Evolutionary conservation across 352 stramenopile species (phyloP).

Genomic region (Pythium chondricola): DNA sequence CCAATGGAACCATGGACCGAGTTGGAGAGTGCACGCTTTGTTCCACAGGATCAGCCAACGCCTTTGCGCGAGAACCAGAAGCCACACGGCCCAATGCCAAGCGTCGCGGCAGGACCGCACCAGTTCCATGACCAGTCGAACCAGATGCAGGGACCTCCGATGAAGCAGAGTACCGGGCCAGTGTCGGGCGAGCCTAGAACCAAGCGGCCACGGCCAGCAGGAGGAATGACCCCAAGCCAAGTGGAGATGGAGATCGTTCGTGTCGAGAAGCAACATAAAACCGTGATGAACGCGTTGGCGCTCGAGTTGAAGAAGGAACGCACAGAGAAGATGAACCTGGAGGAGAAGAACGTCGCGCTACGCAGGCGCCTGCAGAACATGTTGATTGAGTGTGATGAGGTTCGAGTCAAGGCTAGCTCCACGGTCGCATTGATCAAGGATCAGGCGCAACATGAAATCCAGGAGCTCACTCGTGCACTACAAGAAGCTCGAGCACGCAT

Average conservation of each 20-base stretch:
- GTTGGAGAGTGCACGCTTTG: background rate
- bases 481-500: constrained; percentile 38
- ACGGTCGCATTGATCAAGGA: constrained; percentile 48
- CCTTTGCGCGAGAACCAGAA: background rate
- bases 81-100: background rate
- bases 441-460: constrained; percentile 34
- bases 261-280: constrained; percentile 31
- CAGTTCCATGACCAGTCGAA: background rate
- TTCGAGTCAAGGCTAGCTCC: constrained; percentile 42
- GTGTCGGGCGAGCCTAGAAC: too few relatives aligned
- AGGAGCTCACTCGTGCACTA: constrained; percentile 41
- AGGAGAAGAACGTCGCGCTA: constrained; percentile 60
- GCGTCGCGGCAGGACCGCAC: background rate
- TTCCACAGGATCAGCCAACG: background rate
- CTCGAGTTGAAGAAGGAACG: constrained; percentile 56
- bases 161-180: too few relatives aligned
- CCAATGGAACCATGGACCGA: background rate
- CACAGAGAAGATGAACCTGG: constrained; percentile 37
- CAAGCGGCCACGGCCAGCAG: background rate
- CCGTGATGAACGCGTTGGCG: constrained; percentile 40
- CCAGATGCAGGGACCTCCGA: background rate
- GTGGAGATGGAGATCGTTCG: constrained; percentile 17
- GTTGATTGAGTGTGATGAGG: constrained; percentile 72
- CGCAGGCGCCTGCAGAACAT: constrained; percentile 70
- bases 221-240: constrained; percentile 3